A percentile compares a stretch with the other conserved stretches of the same genome.
Conservation (phyloP, 1,284 basidiomycete genomes). For the Gymnopus androsaceus region DNA sequence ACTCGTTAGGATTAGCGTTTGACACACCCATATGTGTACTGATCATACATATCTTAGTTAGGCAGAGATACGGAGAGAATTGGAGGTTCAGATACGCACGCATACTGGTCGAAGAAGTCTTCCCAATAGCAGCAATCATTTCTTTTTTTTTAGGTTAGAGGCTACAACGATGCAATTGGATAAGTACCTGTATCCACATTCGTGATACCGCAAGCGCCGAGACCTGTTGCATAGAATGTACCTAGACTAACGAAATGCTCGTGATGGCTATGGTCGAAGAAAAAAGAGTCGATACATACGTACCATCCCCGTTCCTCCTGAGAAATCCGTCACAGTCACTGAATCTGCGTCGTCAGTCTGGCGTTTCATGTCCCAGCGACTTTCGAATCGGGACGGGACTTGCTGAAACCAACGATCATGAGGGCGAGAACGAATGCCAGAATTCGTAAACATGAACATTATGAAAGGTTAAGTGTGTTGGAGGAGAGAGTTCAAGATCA, state of each 20-base stretch:
- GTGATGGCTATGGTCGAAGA: constrained; percentile 25
- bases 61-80: constrained; percentile 9
- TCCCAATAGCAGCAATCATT: constrained; percentile 37
- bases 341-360: background rate
- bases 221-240: constrained; percentile 25
- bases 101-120: constrained; percentile 34
- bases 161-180: too few relatives aligned
- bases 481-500: constrained; percentile 9
- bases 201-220: constrained; percentile 45
- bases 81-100: constrained; percentile 23
- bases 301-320: constrained; percentile 16
- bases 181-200: too few relatives aligned
- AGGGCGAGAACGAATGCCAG: background rate
- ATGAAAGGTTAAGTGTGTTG: too few relatives aligned
- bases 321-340: constrained; percentile 2
- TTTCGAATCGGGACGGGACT: constrained; percentile 4
- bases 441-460: constrained; percentile 5
- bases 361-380: background rate
- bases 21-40: too few relatives aligned
- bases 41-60: too few relatives aligned
- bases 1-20: too few relatives aligned
- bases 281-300: background rate
- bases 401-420: background rate
- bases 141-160: too few relatives aligned
- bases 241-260: background rate